Base-by-base conservation (phyloP, 306 rosid genomes). In the Lathyrus oleraceus region DNA sequence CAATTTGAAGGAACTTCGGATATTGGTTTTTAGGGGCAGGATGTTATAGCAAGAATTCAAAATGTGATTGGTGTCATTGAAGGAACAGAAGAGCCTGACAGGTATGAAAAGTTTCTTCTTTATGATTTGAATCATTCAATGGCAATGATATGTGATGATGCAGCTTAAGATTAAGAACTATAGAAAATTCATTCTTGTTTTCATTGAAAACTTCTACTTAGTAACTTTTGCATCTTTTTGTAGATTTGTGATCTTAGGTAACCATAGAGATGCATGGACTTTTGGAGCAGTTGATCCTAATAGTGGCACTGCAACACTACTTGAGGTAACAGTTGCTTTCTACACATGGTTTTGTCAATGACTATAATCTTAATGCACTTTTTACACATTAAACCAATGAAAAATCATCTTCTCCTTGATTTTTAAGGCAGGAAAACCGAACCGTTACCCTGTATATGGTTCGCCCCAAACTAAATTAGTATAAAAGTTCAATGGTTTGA, bases 221-320 rank as follows among this genome's bases (percentile, higher is more conserved):
- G 53, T 61, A 28, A 72, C 20, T 63, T 59, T 72, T 79, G 61
- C 64, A 71, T 76, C 47, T 67, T 23, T 61, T 4, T 79, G 85
- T 66, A 90, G 94, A 73, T 82, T 62, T 84, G 89, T 87, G 62
- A 87, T 90, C 76, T 76, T 87, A 61, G 94, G 96, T 16, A 90
- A 87, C 67, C 96, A 85, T 79, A 85, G 94, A 61, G 94, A 87
- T 73, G 91, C 88, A 17, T 90, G 94, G 89, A 90, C 94, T 53
- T 87, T 85, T 87, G 96, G 96, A 70, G 96, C 94, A 7, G 94
- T 84, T 75, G 96, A 87, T 80, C 96, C 94, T 47, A 90, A 79
- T 65, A 87, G 94, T 81, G 96, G 91, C 45, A 90, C 94, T 6
- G 89, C 96, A 44, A 79, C 89, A 54, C 78, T 90, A 54, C 84